Percentiles rank a stretch among this genome's conserved stretches.
phyloP scores from a whole-genome alignment of 1,284 basidiomycete genomes.

The Trichosporon inkin region DNA sequence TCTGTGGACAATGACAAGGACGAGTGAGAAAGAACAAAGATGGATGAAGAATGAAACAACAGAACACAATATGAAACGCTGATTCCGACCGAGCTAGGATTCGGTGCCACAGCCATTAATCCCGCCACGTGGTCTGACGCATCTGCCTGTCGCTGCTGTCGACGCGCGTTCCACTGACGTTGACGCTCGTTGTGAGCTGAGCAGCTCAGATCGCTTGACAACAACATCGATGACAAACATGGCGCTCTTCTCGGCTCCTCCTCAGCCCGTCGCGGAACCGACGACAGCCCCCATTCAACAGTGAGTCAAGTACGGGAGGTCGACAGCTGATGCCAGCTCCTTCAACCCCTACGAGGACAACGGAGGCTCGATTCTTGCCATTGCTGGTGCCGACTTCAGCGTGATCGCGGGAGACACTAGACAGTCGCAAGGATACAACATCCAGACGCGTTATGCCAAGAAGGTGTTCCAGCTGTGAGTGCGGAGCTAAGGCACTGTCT shows the following conservation, averaged over 20 bases:
- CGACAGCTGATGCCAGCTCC: constrained; percentile 31
- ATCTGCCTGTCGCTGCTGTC: not conserved
- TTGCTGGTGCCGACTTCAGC: constrained; percentile 83
- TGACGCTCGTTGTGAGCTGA: not conserved
- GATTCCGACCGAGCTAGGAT: not conserved
- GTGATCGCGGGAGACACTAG: constrained; percentile 93
- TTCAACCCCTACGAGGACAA: constrained; percentile 89
- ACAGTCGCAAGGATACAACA: constrained; percentile 88
- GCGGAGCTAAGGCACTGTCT: not conserved
- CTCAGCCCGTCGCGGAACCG: constrained; percentile 32
- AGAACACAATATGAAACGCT: not conserved
- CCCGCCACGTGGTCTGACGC: constrained; percentile 17
- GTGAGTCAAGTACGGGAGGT: constrained; percentile 23
- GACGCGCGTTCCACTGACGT: constrained; percentile 21
- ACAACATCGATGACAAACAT: constrained; percentile 24
- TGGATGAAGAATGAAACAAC: not conserved
- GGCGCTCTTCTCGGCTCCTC: constrained; percentile 34
- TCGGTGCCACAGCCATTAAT: not conserved
- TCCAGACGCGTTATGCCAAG: constrained; percentile 93
- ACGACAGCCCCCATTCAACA: constrained; percentile 30
- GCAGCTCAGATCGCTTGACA: constrained; percentile 12
- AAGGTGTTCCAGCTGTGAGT: constrained; percentile 53
- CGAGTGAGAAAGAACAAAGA: not conserved
- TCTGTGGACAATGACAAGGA: not conserved
- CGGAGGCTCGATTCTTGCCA: constrained; percentile 89